Percentiles rank a stretch among this genome's conserved stretches.
Conservation (phyloP, 2,329 filamentous ascomycete genomes). For the Colletotrichum chlorophyti region DNA sequence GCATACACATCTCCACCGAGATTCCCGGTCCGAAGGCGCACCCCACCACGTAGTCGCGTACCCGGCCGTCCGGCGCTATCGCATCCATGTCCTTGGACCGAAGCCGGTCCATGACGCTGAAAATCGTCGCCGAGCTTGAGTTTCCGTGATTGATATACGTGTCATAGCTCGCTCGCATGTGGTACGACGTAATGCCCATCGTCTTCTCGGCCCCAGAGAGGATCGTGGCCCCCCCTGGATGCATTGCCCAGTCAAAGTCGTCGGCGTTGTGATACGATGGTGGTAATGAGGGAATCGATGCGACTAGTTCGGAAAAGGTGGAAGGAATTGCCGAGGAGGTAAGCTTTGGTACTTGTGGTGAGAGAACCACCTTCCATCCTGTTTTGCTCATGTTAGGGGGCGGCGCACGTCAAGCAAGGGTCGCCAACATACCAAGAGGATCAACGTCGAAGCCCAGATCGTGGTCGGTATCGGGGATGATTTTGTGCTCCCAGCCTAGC, state of each 20-base stretch:
- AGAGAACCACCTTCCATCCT: constrained; percentile 73
- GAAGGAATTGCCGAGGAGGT: constrained; percentile 57
- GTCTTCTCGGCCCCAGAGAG: constrained; percentile 66
- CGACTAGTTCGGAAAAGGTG: constrained; percentile 61
- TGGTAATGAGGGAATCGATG: constrained; percentile 53
- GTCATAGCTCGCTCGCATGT: constrained; percentile 74
- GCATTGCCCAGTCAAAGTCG: constrained; percentile 77
- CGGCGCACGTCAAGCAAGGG: not conserved
- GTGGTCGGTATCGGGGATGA: constrained; percentile 65
- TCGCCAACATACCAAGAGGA: constrained; percentile 55
- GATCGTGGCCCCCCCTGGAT: constrained; percentile 73
- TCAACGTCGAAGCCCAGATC: constrained; percentile 73
- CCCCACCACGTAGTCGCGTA: constrained; percentile 66
- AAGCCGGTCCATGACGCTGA: constrained; percentile 70
- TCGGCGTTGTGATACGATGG: constrained; percentile 50
- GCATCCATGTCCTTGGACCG: constrained; percentile 66
- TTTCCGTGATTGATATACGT: constrained; percentile 74
- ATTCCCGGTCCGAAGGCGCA: constrained; percentile 77
- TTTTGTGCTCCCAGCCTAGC: constrained; percentile 69
- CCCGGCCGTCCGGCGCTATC: constrained; percentile 55
- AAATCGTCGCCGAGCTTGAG: constrained; percentile 72
- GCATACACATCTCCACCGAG: constrained; percentile 70
- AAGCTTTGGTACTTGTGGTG: constrained; percentile 65
- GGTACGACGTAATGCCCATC: constrained; percentile 64
- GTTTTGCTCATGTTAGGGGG: constrained; percentile 29